phyloP scores from a whole-genome alignment of 306 rosid genomes.

The Prosopis cineraria region DNA sequence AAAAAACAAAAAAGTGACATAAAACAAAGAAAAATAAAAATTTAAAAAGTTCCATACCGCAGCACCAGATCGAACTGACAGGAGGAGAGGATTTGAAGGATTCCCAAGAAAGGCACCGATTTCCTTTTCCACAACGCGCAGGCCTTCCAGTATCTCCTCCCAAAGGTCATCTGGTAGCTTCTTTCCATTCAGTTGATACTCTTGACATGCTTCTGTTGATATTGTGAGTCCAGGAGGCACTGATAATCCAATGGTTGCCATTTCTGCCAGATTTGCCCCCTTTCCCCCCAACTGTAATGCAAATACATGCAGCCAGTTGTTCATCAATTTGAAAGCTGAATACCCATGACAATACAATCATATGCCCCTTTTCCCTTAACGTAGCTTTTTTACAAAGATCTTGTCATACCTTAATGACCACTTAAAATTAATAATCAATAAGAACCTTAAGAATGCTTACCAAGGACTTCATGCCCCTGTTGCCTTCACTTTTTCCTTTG shows the following conservation, averaged over 20 bases:
- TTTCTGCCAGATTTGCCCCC: slow-evolving; percentile 97
- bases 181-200: slow-evolving; percentile 73
- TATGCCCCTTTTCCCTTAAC: slow-evolving; percentile 3
- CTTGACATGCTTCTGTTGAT: slow-evolving; percentile 97
- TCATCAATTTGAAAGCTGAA: slow-evolving; percentile 28
- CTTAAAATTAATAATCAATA: neutral
- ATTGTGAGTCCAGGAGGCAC: slow-evolving; percentile 97
- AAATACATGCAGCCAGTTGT: slow-evolving; percentile 11
- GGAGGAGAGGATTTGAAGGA: slow-evolving; percentile 85
- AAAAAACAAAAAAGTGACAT: neutral
- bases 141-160: slow-evolving; percentile 83
- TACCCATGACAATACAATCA: neutral
- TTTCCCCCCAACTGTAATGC: slow-evolving; percentile 85
- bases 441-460: slow-evolving; percentile 51
- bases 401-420: neutral
- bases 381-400: neutral
- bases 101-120: slow-evolving; percentile 83
- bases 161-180: slow-evolving; percentile 66
- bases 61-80: slow-evolving; percentile 96
- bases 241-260: slow-evolving; percentile 90
- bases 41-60: slow-evolving; percentile 54
- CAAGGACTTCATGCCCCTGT: slow-evolving; percentile 92
- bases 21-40: neutral
- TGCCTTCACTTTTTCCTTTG: slow-evolving; percentile 90
- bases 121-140: slow-evolving; percentile 61